Evolutionary conservation across 441 rosid species (phyloP), one percentile per base, ranked within the genome.

Genomic region (Corymbia calophylla): DNA sequence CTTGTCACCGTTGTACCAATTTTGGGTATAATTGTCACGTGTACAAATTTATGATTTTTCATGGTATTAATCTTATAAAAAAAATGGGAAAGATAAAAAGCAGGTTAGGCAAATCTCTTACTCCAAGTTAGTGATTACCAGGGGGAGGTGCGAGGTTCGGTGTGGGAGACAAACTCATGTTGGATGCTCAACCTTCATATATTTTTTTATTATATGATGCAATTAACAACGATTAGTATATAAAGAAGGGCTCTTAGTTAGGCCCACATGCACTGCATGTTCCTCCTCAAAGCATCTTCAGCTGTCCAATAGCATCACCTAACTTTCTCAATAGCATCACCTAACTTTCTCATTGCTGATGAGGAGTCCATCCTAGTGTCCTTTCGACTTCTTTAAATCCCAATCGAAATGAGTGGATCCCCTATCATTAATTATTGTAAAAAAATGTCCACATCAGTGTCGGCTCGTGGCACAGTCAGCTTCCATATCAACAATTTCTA

Each of bases 381-480:
- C 25, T 68, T 32, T 68, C 1, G 25, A 32, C 12, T 18, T 32
- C 80, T 32, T 6, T 32, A 32, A 68, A 68, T 32, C 32, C 7
- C 47, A 68, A 32, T 68, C 39, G 21, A 68, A 68, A 16, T 18
- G 32, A 23, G 44, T 32, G 17, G 21, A 19, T 32, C 44, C 23
- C 11, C 44, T 18, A 32, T 68, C 21, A 31, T 31, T 32, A 17
- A 68, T 31, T 21, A 68, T 68, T 17, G 73, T 5, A 11, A 60
- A 60, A 60, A 27, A 56, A 9, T 56, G 13, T 56, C 2, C 6
- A 23, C 27, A 29, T 56, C 62, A 56, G 0, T 6, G 4, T 5
- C 5, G 9, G 1, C 2, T 25, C 3, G 6, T 23, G 2, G 23
- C 27, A 23, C 27, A 12, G 6, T 25, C 5, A 0, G 1, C 29